A percentile compares a stretch with the other conserved stretches of the same genome.
These are phyloP conservation scores for Dendrobium officinale DNA, from an alignment of 106 monocot species.

Conservation along the genomic window DNA sequence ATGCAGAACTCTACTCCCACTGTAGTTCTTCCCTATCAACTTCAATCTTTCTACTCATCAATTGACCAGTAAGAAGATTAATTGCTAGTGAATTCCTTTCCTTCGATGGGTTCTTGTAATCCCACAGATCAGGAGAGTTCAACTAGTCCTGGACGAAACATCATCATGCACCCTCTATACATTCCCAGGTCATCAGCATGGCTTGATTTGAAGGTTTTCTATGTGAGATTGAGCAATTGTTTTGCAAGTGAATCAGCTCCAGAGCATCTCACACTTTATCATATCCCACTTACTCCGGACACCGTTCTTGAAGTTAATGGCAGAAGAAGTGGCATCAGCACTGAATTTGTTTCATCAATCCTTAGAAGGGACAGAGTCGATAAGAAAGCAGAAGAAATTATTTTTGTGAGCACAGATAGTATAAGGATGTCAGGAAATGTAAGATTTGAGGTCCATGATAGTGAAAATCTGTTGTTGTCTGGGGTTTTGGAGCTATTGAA, in stretches of 20 bases:
- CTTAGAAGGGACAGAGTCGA: constrained; percentile 66
- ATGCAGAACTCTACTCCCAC: not conserved
- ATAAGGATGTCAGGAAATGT: constrained; percentile 58
- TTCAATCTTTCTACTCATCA: not conserved
- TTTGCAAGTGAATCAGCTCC: constrained; percentile 38
- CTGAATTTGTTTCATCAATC: constrained; percentile 30
- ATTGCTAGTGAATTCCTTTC: not conserved
- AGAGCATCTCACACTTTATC: constrained; percentile 40
- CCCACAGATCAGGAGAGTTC: not conserved
- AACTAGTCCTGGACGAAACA: constrained; percentile 4
- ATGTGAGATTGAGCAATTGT: constrained; percentile 60
- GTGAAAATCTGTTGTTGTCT: constrained; percentile 42
- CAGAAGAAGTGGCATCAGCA: constrained; percentile 29
- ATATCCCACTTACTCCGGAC: constrained; percentile 31
- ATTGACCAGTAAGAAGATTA: not conserved
- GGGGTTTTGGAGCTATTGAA: constrained; percentile 41
- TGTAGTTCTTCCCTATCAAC: not conserved
- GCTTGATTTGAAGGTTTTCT: constrained; percentile 69
- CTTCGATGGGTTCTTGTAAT: not conserved
- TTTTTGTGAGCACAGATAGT: constrained; percentile 65
- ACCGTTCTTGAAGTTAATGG: constrained; percentile 49
- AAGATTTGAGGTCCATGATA: constrained; percentile 59
- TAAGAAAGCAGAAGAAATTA: constrained; percentile 52
- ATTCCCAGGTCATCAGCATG: constrained; percentile 23
- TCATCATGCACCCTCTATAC: constrained; percentile 29